Conservation (phyloP, 1,284 basidiomycete species). For the Fistulinella cinereoalba region DNA sequence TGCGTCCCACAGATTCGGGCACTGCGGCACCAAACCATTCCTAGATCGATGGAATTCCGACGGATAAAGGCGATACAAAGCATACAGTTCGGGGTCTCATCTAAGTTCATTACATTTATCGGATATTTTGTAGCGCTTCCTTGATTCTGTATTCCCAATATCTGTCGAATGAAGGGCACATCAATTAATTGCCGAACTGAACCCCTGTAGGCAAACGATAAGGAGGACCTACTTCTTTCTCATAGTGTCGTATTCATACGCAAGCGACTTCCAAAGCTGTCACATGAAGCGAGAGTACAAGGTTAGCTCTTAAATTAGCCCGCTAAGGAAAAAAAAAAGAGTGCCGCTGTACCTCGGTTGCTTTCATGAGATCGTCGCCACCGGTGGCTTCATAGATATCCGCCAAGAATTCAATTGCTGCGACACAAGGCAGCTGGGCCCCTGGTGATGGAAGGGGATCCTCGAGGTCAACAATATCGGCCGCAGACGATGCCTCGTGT, state of each 20-base stretch:
- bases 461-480: constrained; percentile 66
- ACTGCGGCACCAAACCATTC: neutral
- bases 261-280: constrained; percentile 72
- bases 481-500: constrained; percentile 23
- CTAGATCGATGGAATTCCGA: neutral
- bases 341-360: constrained; percentile 22
- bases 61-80: neutral
- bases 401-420: constrained; percentile 84
- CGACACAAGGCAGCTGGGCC: constrained; percentile 70
- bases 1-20: neutral
- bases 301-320: constrained; percentile 9
- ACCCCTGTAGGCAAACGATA: constrained; percentile 1
- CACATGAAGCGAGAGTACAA: constrained; percentile 8
- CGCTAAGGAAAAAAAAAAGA: neutral
- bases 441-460: constrained; percentile 64
- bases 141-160: constrained; percentile 49
- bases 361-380: constrained; percentile 33
- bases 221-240: constrained; percentile 62
- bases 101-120: constrained; percentile 22
- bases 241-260: constrained; percentile 71
- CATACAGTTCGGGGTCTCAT: too few species aligned
- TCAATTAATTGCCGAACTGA: constrained; percentile 29
- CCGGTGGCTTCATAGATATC: constrained; percentile 67
- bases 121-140: constrained; percentile 36
- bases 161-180: constrained; percentile 26